Evolutionary conservation across 2,329 filamentous ascomycete genomes (phyloP), one percentile per base, ranked within the genome.

Genomic region (Cadophora gregata): DNA sequence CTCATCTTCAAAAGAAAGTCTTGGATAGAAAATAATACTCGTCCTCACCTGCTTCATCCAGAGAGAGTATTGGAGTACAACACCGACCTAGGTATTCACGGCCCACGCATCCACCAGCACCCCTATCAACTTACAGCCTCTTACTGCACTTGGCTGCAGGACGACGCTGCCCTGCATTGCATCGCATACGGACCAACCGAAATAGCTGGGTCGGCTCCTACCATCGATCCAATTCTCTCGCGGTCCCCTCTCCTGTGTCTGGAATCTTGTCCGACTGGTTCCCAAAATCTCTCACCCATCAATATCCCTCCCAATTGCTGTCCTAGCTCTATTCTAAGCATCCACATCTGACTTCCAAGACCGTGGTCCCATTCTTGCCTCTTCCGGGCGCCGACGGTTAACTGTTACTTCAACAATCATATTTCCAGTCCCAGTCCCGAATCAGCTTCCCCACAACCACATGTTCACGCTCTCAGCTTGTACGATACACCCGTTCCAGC

Each of bases 391-490:
- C 51, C n/a, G 14, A 21, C 16, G n/a, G 2, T 21, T n/a, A 21
- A 38, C 21, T 58, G 25, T 58, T 38, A 58, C 55, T 38, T 25
- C 55, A 42, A 38, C n/a, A 16, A 25, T 58, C 29, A 24, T 36
- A 56, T 36, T 56, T 9, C 53, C 14, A 31, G 16, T 53, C 50
- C 16, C 48, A 51, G 48, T 12, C 53, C n/a, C n/a, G n/a, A n/a
- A n/a, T n/a, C 55, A 58, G 55, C 33, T 58, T 38, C 31, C 31
- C 33, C 55, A 21, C 21, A 58, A 38, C n/a, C 53, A 58, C 27
- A 36, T n/a, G 42, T 33, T 56, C 31, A 36, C 8, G n/a, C 19
- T 21, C 42, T 56, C 29, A 36, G 53, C 53, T 56, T 56, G 53
- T 36, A 36, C 53, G 53, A 56, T 31, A 53, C 25, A n/a, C 36